These are phyloP conservation scores for Leptosphaerulina australis DNA, from an alignment of 2,329 filamentous ascomycete species.

Conservation along the genomic window DNA sequence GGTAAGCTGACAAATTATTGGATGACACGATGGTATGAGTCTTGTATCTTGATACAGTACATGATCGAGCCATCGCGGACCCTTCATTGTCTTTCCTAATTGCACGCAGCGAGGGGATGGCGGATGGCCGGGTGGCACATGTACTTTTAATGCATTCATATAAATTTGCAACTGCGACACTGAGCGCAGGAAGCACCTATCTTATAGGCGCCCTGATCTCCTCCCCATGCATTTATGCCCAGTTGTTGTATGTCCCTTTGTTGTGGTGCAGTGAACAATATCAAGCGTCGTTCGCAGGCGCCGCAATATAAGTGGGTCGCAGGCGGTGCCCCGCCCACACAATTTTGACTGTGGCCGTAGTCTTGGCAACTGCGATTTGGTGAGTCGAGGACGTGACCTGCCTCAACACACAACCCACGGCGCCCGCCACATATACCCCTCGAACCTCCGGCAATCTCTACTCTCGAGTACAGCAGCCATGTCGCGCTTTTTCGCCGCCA, in stretches of 20 bases:
- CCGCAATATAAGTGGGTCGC: conserved; percentile 4
- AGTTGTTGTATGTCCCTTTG: neutral
- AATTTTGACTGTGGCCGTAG: conserved; percentile 16
- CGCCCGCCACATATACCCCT: conserved; percentile 27
- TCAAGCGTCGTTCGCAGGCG: conserved; percentile 5
- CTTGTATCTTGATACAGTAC: neutral
- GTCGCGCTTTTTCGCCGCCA: conserved; percentile 96
- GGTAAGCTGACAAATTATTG: conserved; percentile 3
- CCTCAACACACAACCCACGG: conserved; percentile 21
- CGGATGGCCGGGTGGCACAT: conserved; percentile 22
- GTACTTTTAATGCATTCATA: conserved; percentile 46
- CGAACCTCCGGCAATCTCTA: conserved; percentile 32
- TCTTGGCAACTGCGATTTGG: conserved; percentile 17
- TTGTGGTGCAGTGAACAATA: neutral
- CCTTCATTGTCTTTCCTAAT: conserved; percentile 13
- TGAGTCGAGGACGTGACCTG: conserved; percentile 20
- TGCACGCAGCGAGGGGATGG: conserved; percentile 6
- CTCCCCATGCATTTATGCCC: too few relatives aligned
- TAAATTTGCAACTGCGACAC: conserved; percentile 23
- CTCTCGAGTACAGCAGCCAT: conserved; percentile 38
- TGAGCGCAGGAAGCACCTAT: conserved; percentile 2
- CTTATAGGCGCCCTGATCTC: neutral
- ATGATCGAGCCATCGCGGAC: neutral
- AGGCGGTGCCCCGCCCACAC: conserved; percentile 14
- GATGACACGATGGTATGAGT: conserved; percentile 3